phyloP scores from a whole-genome alignment of 2,329 filamentous ascomycete species.

The Leptodontidium sp. region DNA sequence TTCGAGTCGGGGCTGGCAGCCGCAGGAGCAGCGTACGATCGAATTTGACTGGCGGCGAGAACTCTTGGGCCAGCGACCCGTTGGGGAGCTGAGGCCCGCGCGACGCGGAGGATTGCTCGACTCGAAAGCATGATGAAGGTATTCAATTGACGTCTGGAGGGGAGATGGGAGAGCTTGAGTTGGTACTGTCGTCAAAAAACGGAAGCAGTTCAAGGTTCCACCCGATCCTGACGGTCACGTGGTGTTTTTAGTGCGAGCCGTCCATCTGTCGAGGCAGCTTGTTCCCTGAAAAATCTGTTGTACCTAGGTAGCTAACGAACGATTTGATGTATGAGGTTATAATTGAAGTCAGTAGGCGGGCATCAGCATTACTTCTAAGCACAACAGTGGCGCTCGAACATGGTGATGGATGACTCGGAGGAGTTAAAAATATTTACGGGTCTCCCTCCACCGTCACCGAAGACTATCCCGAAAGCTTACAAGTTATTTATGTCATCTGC shows the following conservation, averaged over 20 bases:
- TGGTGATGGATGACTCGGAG: no score
- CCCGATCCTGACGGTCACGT: constrained; percentile 13
- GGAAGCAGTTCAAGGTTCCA: constrained; percentile 6
- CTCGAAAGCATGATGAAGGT: constrained; percentile 46
- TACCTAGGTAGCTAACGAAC: no score
- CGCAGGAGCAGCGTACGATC: constrained; percentile 75
- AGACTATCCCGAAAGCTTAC: background rate
- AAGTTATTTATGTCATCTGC: background rate
- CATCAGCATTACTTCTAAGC: no score
- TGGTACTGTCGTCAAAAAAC: constrained; percentile 12
- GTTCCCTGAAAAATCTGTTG: background rate
- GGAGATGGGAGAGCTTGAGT: constrained; percentile 17
- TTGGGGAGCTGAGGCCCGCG: constrained; percentile 42
- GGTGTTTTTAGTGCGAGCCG: background rate
- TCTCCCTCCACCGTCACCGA: no score
- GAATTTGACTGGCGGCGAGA: constrained; percentile 67
- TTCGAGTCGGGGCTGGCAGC: constrained; percentile 69
- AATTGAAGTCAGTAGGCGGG: no score
- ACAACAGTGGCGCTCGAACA: no score
- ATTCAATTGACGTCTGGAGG: constrained; percentile 41
- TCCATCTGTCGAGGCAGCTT: background rate
- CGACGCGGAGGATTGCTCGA: constrained; percentile 45
- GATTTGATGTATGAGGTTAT: no score
- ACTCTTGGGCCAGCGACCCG: constrained; percentile 45
- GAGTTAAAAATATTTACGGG: no score